phyloP scores from a whole-genome alignment of 352 stramenopile species.

The Globisporangium takayamanum region DNA sequence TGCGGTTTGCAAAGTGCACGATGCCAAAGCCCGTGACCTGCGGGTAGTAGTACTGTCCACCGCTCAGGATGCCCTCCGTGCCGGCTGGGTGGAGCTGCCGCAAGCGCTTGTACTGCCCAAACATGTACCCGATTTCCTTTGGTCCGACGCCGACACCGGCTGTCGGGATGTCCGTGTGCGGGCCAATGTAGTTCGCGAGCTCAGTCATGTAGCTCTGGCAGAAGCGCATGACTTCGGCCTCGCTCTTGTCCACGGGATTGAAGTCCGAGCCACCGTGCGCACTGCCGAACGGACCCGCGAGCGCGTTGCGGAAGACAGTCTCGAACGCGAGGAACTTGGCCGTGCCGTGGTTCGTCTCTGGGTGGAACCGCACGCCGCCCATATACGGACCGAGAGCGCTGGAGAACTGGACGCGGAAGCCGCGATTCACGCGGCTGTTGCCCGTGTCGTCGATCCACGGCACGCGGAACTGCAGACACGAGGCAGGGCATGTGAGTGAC shows the following conservation, averaged over 20 bases:
- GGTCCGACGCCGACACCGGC: constrained; percentile 92
- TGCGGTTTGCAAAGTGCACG: constrained; percentile 93
- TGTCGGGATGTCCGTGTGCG: constrained; percentile 92
- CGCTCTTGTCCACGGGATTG: constrained; percentile 95
- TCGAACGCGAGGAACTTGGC: constrained; percentile 93
- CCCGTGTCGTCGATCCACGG: constrained; percentile 96
- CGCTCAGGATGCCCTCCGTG: constrained; percentile 87
- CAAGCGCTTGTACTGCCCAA: constrained; percentile 97
- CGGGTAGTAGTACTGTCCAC: constrained; percentile 84
- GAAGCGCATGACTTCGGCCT: constrained; percentile 97
- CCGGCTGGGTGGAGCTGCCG: constrained; percentile 71
- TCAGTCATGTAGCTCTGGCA: constrained; percentile 98
- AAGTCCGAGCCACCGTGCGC: constrained; percentile 94
- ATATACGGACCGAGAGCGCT: constrained; percentile 90
- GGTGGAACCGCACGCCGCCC: constrained; percentile 93
- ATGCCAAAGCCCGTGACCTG: constrained; percentile 92
- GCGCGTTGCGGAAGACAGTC: constrained; percentile 94
- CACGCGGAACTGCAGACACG: constrained; percentile 85
- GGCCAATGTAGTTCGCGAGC: constrained; percentile 96
- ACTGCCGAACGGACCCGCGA: constrained; percentile 74
- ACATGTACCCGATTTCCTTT: constrained; percentile 96
- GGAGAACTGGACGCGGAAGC: constrained; percentile 97
- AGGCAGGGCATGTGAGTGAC: not conserved
- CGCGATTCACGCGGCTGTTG: constrained; percentile 93
- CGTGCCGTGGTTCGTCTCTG: constrained; percentile 84